Evolutionary conservation across 306 rosid species (phyloP).

Genomic region (Citrullus amarus): DNA sequence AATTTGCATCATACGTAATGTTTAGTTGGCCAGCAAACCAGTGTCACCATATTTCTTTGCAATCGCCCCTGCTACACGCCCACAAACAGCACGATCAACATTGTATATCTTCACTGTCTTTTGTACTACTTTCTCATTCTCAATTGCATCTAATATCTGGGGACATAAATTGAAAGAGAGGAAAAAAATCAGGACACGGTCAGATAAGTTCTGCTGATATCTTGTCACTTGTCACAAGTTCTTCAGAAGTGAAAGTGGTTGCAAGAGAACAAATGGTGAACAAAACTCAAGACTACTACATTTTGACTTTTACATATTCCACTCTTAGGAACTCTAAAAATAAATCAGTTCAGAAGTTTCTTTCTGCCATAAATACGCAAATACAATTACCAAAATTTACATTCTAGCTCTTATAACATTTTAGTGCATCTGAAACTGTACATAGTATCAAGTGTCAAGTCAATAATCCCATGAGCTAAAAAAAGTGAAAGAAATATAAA

Average conservation of each 20-base stretch:
- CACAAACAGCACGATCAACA: slow-evolving; percentile 85
- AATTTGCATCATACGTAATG: slow-evolving; percentile 53
- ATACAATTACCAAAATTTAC: no score
- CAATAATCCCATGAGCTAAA: no score
- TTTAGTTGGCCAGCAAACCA: slow-evolving; percentile 94
- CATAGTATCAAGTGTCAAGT: no score
- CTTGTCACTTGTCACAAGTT: not conserved
- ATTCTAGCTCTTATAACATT: no score
- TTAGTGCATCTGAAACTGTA: no score
- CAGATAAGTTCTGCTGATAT: not conserved
- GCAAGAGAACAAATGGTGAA: not conserved
- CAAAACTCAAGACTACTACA: not conserved
- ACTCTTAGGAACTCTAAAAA: not conserved
- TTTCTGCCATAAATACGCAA: no score
- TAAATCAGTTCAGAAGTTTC: no score
- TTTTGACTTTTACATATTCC: not conserved
- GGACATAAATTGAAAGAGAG: slow-evolving; percentile 1
- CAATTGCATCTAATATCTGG: slow-evolving; percentile 81
- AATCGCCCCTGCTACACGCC: slow-evolving; percentile 79
- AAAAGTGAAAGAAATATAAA: no score
- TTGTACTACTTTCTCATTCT: slow-evolving; percentile 59
- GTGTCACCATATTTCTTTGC: slow-evolving; percentile 96
- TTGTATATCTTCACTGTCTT: slow-evolving; percentile 67
- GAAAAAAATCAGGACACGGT: not conserved
- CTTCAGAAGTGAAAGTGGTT: not conserved